Base-by-base conservation (phyloP, 202 grass and related monocot genomes). In the Dendrocalamus latiflorus region DNA sequence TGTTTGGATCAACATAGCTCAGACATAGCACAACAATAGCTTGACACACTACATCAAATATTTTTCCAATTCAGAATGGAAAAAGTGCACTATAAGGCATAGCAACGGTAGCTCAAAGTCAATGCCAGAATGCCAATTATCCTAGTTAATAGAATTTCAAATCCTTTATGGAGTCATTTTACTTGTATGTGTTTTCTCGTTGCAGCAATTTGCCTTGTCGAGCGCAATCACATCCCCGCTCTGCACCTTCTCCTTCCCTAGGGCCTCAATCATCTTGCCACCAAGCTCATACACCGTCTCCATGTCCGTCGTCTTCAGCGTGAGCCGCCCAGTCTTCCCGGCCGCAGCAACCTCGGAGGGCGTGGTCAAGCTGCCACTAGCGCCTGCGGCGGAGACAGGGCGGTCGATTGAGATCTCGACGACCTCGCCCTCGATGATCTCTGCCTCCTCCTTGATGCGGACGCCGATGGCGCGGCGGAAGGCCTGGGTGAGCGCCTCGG, bases 391-490 rank as follows among this genome's bases (percentile, higher is more conserved):
- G 16, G 92, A 74, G 12, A 83, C 78, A 1, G 95, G 90, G 41
- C 92, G 92, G 74, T 98, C 95, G 17, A 98, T 91, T 9, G 92
- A 84, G 75, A 98, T 91, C 87, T 98, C 95, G 6, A 98, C 85
- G 25, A 98, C 95, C 90, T 98, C 95, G 10, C 95, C 95, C 81
- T 98, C 95, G 21, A 98, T 95, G 8, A 95, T 95, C 87, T 98
- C 95, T 2, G 91, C 89, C 74, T 98, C 95, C 88, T 95, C 93
- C 89, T 98, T 98, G 83, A 98, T 98, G 70, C 93, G 95, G 11
- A 95, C 95, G 74, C 93, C 95, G 51, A 98, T 95, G 18, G 95
- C 58, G 66, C 90, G 89, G 63, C 93, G 93, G 78, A 92, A 92
- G 70, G 91, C 91, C 83, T 98, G 93, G 18, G 85, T 98, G 64